Percentiles rank a stretch among this genome's conserved stretches.
Evolutionary conservation across 202 grass and related monocot species (phyloP).

Genomic region (Schoenoplectus triqueter): DNA sequence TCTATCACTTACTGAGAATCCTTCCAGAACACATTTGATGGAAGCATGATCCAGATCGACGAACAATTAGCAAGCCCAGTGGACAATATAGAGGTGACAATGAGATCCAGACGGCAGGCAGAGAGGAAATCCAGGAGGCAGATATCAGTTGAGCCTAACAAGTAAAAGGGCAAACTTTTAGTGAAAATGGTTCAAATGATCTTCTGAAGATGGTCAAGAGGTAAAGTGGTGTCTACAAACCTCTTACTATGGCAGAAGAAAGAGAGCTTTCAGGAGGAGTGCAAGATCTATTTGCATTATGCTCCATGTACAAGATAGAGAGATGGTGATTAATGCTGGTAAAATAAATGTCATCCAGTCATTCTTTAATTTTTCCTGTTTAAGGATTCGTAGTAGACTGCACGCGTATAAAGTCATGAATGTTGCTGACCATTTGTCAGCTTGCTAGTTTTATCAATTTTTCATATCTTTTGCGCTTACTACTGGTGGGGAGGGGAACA

Average conservation of each 20-base stretch:
- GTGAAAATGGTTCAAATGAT: conserved; percentile 56
- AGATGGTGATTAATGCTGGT: conserved; percentile 20
- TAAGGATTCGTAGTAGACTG: conserved; percentile 11
- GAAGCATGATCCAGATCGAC: conserved; percentile 51
- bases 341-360: conserved; percentile 21
- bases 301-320: not conserved
- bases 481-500: not conserved
- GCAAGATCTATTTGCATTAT: conserved; percentile 47
- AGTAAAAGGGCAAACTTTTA: conserved; percentile 58
- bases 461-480: not conserved
- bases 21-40: conserved; percentile 41
- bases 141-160: conserved; percentile 46
- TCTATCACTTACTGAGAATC: conserved; percentile 29
- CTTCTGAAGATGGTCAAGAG: conserved; percentile 57
- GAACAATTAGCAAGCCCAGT: conserved; percentile 29
- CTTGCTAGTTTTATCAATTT: not conserved
- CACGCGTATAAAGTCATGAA: conserved; percentile 10
- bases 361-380: conserved; percentile 14
- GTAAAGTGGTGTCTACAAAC: conserved; percentile 51
- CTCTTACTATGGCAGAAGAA: conserved; percentile 70
- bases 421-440: not conserved
- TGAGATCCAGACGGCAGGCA: conserved; percentile 61
- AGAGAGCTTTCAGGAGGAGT: conserved; percentile 73
- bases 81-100: conserved; percentile 43
- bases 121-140: conserved; percentile 76